Conservation (phyloP, 495 filamentous ascomycete species). For the Aspergillus nanangensis region DNA sequence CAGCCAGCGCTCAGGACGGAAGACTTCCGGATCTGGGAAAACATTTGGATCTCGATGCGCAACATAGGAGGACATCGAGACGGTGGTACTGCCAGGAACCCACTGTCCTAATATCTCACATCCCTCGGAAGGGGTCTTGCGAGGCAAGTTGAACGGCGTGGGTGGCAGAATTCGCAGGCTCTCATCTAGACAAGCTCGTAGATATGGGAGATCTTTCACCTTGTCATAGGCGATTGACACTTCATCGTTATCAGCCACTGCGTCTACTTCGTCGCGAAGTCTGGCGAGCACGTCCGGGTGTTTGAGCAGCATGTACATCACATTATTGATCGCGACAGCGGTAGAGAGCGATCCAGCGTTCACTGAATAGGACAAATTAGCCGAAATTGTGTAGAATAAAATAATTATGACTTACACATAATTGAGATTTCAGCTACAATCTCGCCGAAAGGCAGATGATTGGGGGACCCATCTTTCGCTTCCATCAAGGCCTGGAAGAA, state of each 20-base stretch:
- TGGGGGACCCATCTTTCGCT: conserved; percentile 33
- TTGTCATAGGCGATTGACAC: conserved; percentile 32
- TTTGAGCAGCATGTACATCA: conserved; percentile 49
- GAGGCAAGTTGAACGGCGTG: conserved; percentile 18
- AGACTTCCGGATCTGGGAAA: conserved; percentile 19
- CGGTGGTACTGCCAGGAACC: conserved; percentile 22
- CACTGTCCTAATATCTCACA: conserved; percentile 21
- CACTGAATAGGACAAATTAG: too few relatives aligned
- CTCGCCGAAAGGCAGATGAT: conserved; percentile 20
- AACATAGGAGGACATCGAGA: conserved; percentile 18
- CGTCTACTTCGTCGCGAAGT: conserved; percentile 52
- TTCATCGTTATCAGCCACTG: conserved; percentile 25
- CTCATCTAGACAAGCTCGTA: conserved; percentile 39
- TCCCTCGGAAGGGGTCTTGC: conserved; percentile 26
- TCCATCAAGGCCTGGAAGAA: conserved; percentile 48
- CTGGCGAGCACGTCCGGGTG: conserved; percentile 42
- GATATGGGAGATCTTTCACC: too few relatives aligned
- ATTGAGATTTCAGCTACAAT: conserved; percentile 23
- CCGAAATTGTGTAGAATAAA: too few relatives aligned
- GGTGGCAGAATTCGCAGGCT: conserved; percentile 33
- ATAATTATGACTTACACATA: too few relatives aligned
- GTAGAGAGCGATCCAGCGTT: conserved; percentile 52
- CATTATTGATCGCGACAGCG: conserved; percentile 40
- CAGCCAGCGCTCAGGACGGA: conserved; percentile 29
- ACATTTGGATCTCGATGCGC: conserved; percentile 18